Evolutionary conservation across 345 rosid species (phyloP), one percentile per base, ranked within the genome.

Genomic region (Streptanthus diversifolius): DNA sequence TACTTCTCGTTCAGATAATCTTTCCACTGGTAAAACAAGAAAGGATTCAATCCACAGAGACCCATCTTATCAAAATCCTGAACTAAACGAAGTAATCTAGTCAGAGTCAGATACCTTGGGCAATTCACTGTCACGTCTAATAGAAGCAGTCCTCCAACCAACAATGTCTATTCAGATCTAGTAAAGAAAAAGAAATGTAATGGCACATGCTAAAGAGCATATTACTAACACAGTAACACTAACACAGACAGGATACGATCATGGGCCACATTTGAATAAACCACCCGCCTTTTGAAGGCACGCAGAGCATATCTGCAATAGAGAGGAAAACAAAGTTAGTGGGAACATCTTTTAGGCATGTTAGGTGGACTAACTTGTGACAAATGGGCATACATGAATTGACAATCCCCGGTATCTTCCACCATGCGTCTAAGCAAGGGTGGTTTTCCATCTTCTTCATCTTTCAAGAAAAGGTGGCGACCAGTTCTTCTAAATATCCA

Each of bases 141-240:
- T 90, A 22, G 96, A 95, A 35, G 99, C 87, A 5, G 99, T 95
- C 83, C 92, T 91, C 99, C 97, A 95, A 32, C 99, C 99, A 62
- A 95, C 99, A 18, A 91, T 83, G 83, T 90, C 99, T 95, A 60
- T 59, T 72, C 45, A 37, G 54, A 74, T 75, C 40, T 45, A 36
- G 61, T 89, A 19, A 89, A 71, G 79, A 86, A 80, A 83, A 84
- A 75, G 0, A 52, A 58, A 71, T 13, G 74, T 40, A 48, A 66
- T 32, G 35, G 62, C 59, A 65, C 13, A 79, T 21, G 64, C 10
- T 49, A 24, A 48, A 39, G 37, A 56, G 22, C 29, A 51, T 3
- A 48, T 33, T 43, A 54, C 51, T 68, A 68, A 10, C 13, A 75
- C 62, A 54, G 44, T 68, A 68, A 10, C 13, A 75, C 62, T 7